A percentile compares a stretch with the other conserved stretches of the same genome.
phyloP scores from a whole-genome alignment of 805 yeast species.

The Spathaspora gorwiae region DNA sequence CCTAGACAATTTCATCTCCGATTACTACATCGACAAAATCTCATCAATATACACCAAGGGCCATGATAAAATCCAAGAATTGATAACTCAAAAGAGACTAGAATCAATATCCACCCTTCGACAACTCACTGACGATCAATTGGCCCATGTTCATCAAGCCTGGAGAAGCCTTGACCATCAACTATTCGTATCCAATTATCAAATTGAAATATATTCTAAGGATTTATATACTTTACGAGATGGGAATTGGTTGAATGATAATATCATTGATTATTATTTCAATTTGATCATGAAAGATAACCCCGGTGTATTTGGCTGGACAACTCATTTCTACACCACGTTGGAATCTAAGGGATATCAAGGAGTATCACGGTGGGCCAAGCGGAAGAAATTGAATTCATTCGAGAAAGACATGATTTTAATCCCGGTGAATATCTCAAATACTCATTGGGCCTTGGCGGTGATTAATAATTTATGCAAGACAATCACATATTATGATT shows the following conservation, averaged over 20 bases:
- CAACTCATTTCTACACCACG: slow-evolving; percentile 83
- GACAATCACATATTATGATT: slow-evolving; percentile 71
- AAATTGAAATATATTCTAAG: slow-evolving; percentile 55
- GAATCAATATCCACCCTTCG: slow-evolving; percentile 6
- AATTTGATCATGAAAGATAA: slow-evolving; percentile 44
- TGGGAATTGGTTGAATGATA: slow-evolving; percentile 85
- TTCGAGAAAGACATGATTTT: slow-evolving; percentile 60
- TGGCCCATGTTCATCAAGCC: slow-evolving; percentile 7
- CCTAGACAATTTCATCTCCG: slow-evolving; percentile 8
- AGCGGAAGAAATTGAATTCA: slow-evolving; percentile 39
- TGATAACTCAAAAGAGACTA: slow-evolving; percentile 13
- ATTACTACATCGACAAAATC: slow-evolving; percentile 9
- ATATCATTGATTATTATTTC: slow-evolving; percentile 79
- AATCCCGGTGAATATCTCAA: slow-evolving; percentile 79
- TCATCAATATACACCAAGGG: slow-evolving; percentile 6
- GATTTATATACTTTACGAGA: slow-evolving; percentile 72
- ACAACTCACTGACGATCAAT: slow-evolving; percentile 10
- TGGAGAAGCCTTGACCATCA: slow-evolving; percentile 9
- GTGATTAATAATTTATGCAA: slow-evolving; percentile 60
- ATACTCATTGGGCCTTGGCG: slow-evolving; percentile 90
- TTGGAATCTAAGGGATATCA: slow-evolving; percentile 67
- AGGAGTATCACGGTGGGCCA: slow-evolving; percentile 33
- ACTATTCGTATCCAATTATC: slow-evolving; percentile 12
- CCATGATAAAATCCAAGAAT: slow-evolving; percentile 9
- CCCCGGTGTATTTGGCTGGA: slow-evolving; percentile 59